Percentiles rank a stretch among this genome's conserved stretches.
Evolutionary conservation across 1,139 yeast species (phyloP).

Genomic region (Hyphopichia khmerensis): DNA sequence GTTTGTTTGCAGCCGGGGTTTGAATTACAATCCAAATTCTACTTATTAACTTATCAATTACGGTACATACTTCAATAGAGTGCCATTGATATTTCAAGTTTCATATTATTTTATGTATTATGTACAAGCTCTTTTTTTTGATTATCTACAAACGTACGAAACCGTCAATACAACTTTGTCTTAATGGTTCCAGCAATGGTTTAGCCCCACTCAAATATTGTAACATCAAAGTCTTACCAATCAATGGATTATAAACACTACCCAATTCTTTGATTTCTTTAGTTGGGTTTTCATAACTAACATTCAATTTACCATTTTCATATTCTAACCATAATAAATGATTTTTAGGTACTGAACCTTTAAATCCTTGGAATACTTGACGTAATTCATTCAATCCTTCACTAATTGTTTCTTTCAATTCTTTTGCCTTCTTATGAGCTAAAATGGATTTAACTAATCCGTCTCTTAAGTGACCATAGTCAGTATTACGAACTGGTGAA

Average conservation of each 20-base stretch:
- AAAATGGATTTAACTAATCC: slow-evolving; percentile 80
- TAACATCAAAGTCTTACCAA: slow-evolving; percentile 54
- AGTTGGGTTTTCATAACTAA: slow-evolving; percentile 17
- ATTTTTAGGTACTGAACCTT: slow-evolving; percentile 67
- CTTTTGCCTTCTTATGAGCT: slow-evolving; percentile 50
- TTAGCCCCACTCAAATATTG: slow-evolving; percentile 60
- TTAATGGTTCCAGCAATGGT: slow-evolving; percentile 53
- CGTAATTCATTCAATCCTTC: slow-evolving; percentile 58
- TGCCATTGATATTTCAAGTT: no score
- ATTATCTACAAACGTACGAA: slow-evolving; percentile 12
- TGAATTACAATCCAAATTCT: no score
- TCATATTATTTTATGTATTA: no score
- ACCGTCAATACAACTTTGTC: slow-evolving; percentile 34
- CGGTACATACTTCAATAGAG: no score
- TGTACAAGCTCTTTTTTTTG: no score
- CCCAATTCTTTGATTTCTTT: slow-evolving; percentile 43
- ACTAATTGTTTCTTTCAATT: slow-evolving; percentile 34
- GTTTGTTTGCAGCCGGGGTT: no score
- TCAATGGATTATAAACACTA: slow-evolving; percentile 44
- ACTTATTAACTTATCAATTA: no score
- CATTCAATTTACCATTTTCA: slow-evolving; percentile 26
- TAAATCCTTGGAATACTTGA: slow-evolving; percentile 44
- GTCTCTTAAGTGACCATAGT: slow-evolving; percentile 82
- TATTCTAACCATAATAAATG: slow-evolving; percentile 54
- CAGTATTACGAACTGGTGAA: slow-evolving; percentile 86